phyloP scores from a whole-genome alignment of 192 early-diverging fungal genomes.

The Backusella macrospora region DNA sequence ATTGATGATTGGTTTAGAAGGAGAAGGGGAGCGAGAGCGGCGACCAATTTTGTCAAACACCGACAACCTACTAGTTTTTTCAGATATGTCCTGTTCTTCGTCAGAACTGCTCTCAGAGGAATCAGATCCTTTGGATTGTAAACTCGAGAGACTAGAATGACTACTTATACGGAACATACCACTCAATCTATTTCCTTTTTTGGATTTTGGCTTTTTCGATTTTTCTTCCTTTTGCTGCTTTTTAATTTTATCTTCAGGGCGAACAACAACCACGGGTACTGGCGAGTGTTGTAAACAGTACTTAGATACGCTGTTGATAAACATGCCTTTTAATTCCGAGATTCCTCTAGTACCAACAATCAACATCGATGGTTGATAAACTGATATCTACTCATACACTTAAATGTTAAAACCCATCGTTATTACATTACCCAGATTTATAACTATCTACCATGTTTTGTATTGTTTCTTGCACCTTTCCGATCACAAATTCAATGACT shows the following conservation, averaged over 20 bases:
- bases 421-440: not conserved
- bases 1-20: constrained; percentile 7
- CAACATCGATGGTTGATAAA: constrained; percentile 68
- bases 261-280: constrained; percentile 70
- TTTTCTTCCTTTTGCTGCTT: constrained; percentile 36
- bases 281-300: constrained; percentile 70
- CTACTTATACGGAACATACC: constrained; percentile 24
- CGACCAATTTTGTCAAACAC: constrained; percentile 29
- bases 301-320: constrained; percentile 69
- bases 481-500: constrained; percentile 54
- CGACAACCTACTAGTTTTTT: constrained; percentile 22
- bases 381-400: constrained; percentile 44
- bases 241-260: constrained; percentile 48
- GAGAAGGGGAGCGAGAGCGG: constrained; percentile 27
- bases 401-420: not conserved
- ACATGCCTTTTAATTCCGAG: constrained; percentile 62
- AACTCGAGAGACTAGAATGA: not conserved
- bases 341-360: constrained; percentile 75
- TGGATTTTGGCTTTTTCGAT: constrained; percentile 1
- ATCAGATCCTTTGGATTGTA: constrained; percentile 3
- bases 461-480: constrained; percentile 57
- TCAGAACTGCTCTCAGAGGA: constrained; percentile 9
- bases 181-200: constrained; percentile 33
- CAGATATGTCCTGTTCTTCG: constrained; percentile 13
- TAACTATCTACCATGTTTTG: constrained; percentile 52